These are phyloP conservation scores for Macaranga tanarius DNA, from an alignment of 441 rosid species.

Conservation along the genomic window DNA sequence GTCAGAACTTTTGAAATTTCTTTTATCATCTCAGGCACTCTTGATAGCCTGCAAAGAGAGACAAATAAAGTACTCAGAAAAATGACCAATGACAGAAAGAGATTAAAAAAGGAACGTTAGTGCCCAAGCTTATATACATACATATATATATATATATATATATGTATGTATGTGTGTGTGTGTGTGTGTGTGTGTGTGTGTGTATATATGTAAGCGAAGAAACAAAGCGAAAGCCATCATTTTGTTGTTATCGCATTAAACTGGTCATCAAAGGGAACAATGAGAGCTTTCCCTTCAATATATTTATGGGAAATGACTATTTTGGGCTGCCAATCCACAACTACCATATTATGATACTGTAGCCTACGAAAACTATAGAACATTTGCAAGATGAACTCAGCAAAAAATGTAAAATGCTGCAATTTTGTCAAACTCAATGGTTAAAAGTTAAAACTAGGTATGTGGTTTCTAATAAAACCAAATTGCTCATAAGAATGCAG, in stretches of 20 bases:
- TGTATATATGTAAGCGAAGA: too few species aligned
- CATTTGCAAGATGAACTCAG: constrained; percentile 10
- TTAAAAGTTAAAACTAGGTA: background rate
- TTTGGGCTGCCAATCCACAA: background rate
- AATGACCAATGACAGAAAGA: constrained; percentile 15
- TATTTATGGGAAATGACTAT: too few species aligned
- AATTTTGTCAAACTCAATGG: background rate
- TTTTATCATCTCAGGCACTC: constrained; percentile 80
- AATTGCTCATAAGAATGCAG: background rate
- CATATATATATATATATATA: too few species aligned
- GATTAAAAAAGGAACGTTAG: background rate
- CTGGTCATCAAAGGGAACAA: too few species aligned
- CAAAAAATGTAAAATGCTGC: background rate
- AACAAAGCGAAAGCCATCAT: too few species aligned
- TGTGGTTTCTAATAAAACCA: background rate
- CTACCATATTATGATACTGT: background rate
- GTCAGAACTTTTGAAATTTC: constrained; percentile 84
- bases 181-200: too few species aligned
- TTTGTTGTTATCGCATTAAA: too few species aligned
- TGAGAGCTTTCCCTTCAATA: too few species aligned
- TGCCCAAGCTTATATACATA: too few species aligned
- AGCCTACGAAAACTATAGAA: constrained; percentile 1
- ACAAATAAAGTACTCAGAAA: constrained; percentile 17
- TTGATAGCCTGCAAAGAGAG: constrained; percentile 60
- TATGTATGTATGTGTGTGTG: too few species aligned